These are phyloP conservation scores for Magnusiomyces suaveolens DNA, from an alignment of 1,139 yeast genomes.

Conservation along the genomic window DNA sequence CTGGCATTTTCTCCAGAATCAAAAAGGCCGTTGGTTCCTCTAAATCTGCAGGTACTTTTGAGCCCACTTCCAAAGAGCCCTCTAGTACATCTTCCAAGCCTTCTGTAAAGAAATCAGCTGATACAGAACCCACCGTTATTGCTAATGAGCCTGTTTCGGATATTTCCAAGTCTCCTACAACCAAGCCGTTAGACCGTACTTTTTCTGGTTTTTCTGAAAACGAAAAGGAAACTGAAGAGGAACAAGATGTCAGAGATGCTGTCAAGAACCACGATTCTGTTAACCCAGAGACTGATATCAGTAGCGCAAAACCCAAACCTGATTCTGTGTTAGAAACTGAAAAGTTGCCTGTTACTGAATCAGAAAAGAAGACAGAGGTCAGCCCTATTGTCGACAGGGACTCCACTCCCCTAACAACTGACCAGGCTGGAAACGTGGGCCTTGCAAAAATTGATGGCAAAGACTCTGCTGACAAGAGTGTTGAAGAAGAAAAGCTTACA, in stretches of 20 bases:
- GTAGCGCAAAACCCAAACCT: background rate
- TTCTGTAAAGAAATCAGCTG: constrained; percentile 1
- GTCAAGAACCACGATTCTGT: background rate
- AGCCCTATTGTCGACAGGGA: too few species aligned
- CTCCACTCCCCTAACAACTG: too few species aligned
- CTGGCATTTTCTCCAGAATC: constrained; percentile 2
- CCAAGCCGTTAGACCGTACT: constrained; percentile 7
- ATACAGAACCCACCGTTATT: constrained; percentile 1
- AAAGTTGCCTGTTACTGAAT: too few species aligned
- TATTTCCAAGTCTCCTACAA: background rate
- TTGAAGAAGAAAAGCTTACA: background rate
- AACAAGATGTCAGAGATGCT: background rate
- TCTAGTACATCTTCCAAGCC: constrained; percentile 4
- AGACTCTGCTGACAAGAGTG: background rate
- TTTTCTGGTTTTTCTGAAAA: constrained; percentile 17
- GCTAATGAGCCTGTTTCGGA: constrained; percentile 7
- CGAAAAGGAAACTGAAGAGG: constrained; percentile 7
- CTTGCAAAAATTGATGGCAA: too few species aligned
- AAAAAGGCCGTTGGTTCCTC: background rate
- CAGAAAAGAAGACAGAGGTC: too few species aligned
- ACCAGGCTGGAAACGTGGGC: too few species aligned
- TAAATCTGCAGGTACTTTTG: background rate
- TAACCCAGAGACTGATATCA: background rate
- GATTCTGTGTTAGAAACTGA: too few species aligned
- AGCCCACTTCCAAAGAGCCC: background rate